Percentiles rank a stretch among this genome's conserved stretches.
These are phyloP conservation scores for Fusarium protoensiforme DNA, from an alignment of 2,329 filamentous ascomycete genomes.

Conservation along the genomic window DNA sequence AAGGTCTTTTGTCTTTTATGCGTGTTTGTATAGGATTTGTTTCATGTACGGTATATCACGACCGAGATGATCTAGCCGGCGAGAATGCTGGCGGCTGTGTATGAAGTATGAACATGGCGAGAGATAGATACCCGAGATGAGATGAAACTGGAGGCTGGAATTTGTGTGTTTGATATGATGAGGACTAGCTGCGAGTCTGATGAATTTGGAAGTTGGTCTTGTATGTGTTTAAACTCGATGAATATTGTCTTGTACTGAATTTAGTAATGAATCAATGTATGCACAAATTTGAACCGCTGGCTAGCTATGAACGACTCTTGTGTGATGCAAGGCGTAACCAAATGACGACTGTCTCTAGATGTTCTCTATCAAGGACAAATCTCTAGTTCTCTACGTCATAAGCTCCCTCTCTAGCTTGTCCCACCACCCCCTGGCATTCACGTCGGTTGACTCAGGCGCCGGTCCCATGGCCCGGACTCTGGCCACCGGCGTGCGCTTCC, in stretches of 20 bases:
- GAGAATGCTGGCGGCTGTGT: not conserved
- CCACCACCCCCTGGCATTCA: conserved; percentile 43
- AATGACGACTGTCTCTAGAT: conserved; percentile 9
- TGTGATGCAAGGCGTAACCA: not conserved
- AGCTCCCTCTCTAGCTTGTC: conserved; percentile 44
- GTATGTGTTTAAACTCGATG: not conserved
- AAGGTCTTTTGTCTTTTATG: conserved; percentile 11
- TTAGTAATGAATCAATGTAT: not conserved
- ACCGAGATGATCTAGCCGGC: not conserved
- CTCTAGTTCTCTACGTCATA: conserved; percentile 36
- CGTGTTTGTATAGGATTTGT: conserved; percentile 18
- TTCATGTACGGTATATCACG: conserved; percentile 25
- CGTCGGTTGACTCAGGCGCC: conserved; percentile 35
- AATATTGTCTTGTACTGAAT: not conserved
- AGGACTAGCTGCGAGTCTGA: not conserved
- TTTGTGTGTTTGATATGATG: not conserved
- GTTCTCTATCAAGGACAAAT: not conserved
- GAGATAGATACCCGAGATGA: conserved; percentile 32
- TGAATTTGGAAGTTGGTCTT: not conserved
- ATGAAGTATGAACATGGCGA: conserved; percentile 3
- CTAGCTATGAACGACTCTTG: not conserved
- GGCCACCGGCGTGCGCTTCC: conserved; percentile 37
- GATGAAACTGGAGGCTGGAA: not conserved
- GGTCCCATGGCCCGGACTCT: conserved; percentile 30
- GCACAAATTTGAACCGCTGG: not conserved